Evolutionary conservation across 768 basidiomycete genomes (phyloP).

Genomic region (Steccherinum ochraceum): DNA sequence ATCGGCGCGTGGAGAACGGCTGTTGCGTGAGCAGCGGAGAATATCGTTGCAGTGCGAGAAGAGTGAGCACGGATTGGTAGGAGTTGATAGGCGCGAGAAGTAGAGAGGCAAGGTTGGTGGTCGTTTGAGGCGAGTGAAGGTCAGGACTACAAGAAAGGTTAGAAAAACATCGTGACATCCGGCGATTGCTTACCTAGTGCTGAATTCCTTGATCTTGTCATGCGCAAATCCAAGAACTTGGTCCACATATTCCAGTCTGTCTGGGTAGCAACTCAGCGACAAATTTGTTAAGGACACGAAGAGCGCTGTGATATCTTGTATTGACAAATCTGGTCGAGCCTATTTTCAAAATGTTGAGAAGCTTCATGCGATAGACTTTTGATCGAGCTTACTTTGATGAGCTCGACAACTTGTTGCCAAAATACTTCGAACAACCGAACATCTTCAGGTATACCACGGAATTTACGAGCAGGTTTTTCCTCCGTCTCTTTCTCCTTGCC

Average conservation of each 20-base stretch:
- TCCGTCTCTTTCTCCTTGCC: conserved; percentile 23
- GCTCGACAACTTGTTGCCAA: conserved; percentile 96
- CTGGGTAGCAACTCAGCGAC: conserved; percentile 95
- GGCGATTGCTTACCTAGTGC: conserved; percentile 54
- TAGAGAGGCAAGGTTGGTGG: conserved; percentile 82
- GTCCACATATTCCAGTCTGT: conserved; percentile 94
- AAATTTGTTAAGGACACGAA: conserved; percentile 94
- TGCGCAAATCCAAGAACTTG: conserved; percentile 89
- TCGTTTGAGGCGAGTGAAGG: conserved; percentile 82
- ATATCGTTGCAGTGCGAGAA: conserved; percentile 94
- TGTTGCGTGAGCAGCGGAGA: conserved; percentile 77
- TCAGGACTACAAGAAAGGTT: conserved; percentile 55
- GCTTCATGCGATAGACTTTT: not conserved
- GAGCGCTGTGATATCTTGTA: conserved; percentile 96
- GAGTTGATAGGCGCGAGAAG: conserved; percentile 94
- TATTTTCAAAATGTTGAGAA: conserved; percentile 23
- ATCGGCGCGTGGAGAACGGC: conserved; percentile 83
- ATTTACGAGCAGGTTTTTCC: conserved; percentile 56
- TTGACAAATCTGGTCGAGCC: conserved; percentile 95
- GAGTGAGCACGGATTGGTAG: conserved; percentile 91
- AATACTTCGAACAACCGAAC: conserved; percentile 97
- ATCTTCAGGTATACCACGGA: conserved; percentile 91
- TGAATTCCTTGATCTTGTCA: conserved; percentile 78
- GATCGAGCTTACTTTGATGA: conserved; percentile 73
- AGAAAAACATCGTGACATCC: no score